A percentile compares a stretch with the other conserved stretches of the same genome.
Evolutionary conservation across 1,284 basidiomycete species (phyloP).

Genomic region (Polyporus tsugae): DNA sequence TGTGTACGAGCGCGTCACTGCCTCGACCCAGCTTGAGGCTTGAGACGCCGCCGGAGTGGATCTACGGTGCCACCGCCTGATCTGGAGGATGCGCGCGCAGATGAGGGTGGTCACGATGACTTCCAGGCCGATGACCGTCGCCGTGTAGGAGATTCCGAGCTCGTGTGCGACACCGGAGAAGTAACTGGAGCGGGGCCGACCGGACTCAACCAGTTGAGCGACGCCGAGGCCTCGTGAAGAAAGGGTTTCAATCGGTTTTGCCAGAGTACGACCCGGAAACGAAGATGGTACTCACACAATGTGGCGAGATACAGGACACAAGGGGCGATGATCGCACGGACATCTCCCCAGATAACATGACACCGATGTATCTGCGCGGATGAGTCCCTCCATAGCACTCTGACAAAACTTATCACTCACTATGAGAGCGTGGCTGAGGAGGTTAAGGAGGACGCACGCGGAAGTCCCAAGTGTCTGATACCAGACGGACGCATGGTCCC

Average conservation of each 20-base stretch:
- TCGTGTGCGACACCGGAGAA: conserved; percentile 26
- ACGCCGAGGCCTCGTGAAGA: conserved; percentile 23
- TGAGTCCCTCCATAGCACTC: background rate
- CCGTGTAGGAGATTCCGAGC: conserved; percentile 26
- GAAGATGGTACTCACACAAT: conserved; percentile 13
- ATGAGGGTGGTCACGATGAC: conserved; percentile 29
- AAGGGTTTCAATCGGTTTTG: background rate
- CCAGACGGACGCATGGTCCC: conserved; percentile 31
- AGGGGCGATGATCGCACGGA: conserved; percentile 19
- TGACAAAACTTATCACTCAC: background rate
- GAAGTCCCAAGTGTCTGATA: conserved; percentile 34
- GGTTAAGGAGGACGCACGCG: conserved; percentile 27
- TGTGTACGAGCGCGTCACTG: conserved; percentile 14
- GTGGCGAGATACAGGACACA: conserved; percentile 17
- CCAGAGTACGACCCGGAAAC: background rate
- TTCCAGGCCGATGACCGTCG: conserved; percentile 24
- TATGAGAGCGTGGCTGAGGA: conserved; percentile 25
- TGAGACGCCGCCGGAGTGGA: background rate
- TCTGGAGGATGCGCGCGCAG: conserved; percentile 24
- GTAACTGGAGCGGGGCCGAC: conserved; percentile 23
- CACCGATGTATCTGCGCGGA: conserved; percentile 28
- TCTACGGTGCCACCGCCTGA: background rate
- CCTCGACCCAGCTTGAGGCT: background rate
- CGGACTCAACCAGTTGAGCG: conserved; percentile 25
- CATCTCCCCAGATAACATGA: conserved; percentile 23